phyloP scores from a whole-genome alignment of 1,284 basidiomycete genomes.

The Tilletia setariae region DNA sequence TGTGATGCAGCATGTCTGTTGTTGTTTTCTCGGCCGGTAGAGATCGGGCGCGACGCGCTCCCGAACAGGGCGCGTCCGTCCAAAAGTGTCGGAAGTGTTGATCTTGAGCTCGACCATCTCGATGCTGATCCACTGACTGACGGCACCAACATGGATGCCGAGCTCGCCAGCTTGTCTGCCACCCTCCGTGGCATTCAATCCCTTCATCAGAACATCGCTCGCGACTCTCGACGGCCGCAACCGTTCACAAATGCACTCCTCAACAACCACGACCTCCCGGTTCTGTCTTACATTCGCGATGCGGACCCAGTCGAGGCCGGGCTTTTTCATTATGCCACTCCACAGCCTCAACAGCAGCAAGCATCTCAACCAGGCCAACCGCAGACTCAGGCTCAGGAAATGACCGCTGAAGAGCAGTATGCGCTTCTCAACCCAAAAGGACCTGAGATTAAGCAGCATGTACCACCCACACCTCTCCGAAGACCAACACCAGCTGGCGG shows the following conservation, averaged over 20 bases:
- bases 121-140: background rate
- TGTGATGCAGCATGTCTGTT: background rate
- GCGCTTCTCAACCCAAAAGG: slow-evolving; percentile 16
- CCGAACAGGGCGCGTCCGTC: background rate
- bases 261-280: slow-evolving; percentile 39
- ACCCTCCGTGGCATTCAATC: slow-evolving; percentile 42
- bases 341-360: slow-evolving; percentile 19
- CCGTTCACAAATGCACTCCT: slow-evolving; percentile 48
- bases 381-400: slow-evolving; percentile 25
- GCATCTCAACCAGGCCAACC: slow-evolving; percentile 14
- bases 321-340: slow-evolving; percentile 43
- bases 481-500: slow-evolving; percentile 4
- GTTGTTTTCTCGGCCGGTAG: background rate
- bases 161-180: slow-evolving; percentile 37
- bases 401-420: slow-evolving; percentile 8
- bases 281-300: slow-evolving; percentile 49
- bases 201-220: slow-evolving; percentile 27
- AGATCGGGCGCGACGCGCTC: background rate
- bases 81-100: background rate
- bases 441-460: slow-evolving; percentile 22
- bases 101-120: slow-evolving; percentile 14
- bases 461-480: slow-evolving; percentile 24
- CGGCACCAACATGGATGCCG: slow-evolving; percentile 38
- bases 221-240: slow-evolving; percentile 24
- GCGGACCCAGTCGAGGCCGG: slow-evolving; percentile 43